These are phyloP conservation scores for Lentinula raphanica DNA, from an alignment of 768 basidiomycete genomes.

Conservation along the genomic window DNA sequence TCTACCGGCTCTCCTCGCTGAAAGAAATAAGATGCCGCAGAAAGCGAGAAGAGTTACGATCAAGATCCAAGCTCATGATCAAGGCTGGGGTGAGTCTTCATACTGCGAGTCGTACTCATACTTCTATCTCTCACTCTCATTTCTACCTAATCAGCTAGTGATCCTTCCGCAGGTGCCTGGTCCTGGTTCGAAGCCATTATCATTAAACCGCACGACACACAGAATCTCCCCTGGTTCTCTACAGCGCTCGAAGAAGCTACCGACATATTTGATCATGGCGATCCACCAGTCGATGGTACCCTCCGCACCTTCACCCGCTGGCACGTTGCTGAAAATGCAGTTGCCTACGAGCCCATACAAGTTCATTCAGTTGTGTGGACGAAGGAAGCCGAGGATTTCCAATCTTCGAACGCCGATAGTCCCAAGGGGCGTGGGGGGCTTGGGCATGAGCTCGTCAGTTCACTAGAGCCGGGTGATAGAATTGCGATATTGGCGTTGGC, in stretches of 20 bases:
- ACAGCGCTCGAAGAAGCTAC: neutral
- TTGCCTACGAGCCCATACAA: neutral
- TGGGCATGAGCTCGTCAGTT: neutral
- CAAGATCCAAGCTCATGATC: neutral
- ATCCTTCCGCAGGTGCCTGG: neutral
- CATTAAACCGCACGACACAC: neutral
- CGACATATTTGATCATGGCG: neutral
- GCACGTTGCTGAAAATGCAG: neutral
- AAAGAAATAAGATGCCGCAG: too few relatives aligned
- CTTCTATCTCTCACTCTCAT: neutral
- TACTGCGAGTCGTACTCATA: neutral
- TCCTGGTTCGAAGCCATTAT: conserved; percentile 4
- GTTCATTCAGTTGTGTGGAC: neutral
- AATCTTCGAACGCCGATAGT: neutral
- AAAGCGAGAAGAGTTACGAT: too few relatives aligned
- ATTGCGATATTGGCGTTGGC: neutral
- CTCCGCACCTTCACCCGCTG: neutral
- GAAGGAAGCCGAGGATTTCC: neutral
- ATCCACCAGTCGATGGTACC: neutral
- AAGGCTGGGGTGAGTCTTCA: neutral
- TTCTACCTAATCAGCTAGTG: neutral
- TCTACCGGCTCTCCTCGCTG: too few relatives aligned
- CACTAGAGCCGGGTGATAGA: neutral
- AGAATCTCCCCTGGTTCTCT: neutral
- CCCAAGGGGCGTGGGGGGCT: neutral